These are phyloP conservation scores for Lepraria neglecta DNA, from an alignment of 495 filamentous ascomycete genomes.

Conservation along the genomic window DNA sequence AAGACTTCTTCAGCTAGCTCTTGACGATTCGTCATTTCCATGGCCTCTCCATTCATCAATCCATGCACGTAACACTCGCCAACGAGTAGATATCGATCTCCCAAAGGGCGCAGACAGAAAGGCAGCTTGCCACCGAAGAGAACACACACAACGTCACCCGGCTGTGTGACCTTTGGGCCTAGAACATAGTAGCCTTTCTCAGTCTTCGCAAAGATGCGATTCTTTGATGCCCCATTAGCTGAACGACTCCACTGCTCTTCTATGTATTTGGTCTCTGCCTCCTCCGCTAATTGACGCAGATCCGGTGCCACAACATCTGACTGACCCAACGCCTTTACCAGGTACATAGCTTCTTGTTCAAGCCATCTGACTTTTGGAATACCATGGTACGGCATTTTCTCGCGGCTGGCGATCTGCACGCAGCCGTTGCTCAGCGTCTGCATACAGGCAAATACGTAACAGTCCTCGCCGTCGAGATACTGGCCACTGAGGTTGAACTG, in stretches of 20 bases:
- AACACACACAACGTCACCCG: conserved; percentile 16
- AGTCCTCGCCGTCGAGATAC: not conserved
- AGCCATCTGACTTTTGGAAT: not conserved
- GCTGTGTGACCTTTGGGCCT: not conserved
- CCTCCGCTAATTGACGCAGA: conserved; percentile 4
- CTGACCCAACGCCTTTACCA: not conserved
- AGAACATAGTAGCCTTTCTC: not conserved
- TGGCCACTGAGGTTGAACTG: not conserved
- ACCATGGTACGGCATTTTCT: not conserved
- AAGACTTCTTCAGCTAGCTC: not conserved
- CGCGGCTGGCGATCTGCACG: not conserved
- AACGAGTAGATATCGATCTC: conserved; percentile 25
- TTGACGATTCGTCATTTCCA: conserved; percentile 2
- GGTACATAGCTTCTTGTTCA: not conserved
- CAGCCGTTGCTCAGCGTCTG: not conserved
- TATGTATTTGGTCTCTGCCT: not conserved
- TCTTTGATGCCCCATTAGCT: not conserved
- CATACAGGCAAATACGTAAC: not conserved
- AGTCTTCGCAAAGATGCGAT: not conserved
- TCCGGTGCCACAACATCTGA: not conserved
- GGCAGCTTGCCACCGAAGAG: conserved; percentile 15
- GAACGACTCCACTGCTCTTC: conserved; percentile 2
- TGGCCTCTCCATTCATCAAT: conserved; percentile 31
- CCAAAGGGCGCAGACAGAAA: not conserved
- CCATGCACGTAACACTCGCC: conserved; percentile 33